Evolutionary conservation across 1,284 basidiomycete genomes (phyloP).

Genomic region (Marasmius fiardii): DNA sequence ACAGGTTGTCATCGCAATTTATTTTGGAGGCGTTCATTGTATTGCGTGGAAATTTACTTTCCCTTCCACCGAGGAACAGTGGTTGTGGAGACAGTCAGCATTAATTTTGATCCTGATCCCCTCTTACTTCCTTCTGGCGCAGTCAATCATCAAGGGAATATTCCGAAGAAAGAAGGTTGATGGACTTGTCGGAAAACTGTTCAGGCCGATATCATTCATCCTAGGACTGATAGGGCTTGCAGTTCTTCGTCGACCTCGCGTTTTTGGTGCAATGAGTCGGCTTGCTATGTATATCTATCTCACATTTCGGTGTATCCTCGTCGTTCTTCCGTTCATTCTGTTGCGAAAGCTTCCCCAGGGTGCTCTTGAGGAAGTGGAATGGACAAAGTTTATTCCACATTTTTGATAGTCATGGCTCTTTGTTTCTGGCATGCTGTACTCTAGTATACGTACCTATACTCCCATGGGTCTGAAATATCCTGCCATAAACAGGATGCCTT

Average conservation of each 20-base stretch:
- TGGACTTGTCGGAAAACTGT: background rate
- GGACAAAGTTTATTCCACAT: slow-evolving; percentile 13
- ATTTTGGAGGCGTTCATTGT: slow-evolving; percentile 21
- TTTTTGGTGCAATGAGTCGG: slow-evolving; percentile 1
- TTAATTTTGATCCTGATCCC: slow-evolving; percentile 11
- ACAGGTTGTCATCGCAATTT: background rate
- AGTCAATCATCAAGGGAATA: background rate
- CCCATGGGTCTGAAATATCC: no score
- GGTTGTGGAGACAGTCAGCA: slow-evolving; percentile 16
- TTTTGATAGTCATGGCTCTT: background rate
- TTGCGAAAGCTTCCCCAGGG: slow-evolving; percentile 7
- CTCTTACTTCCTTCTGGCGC: background rate
- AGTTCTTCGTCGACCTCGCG: background rate
- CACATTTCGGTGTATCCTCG: background rate
- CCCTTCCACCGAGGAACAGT: slow-evolving; percentile 11
- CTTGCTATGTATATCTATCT: background rate
- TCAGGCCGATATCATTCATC: background rate
- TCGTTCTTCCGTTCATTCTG: background rate
- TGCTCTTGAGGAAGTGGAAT: slow-evolving; percentile 9
- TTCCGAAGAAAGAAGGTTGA: background rate
- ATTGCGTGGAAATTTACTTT: slow-evolving; percentile 18
- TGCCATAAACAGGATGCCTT: no score
- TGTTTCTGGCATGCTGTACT: no score
- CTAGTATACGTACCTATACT: no score
- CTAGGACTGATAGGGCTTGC: background rate